Evolutionary conservation across 202 grass and related monocot species (phyloP).

Genomic region (Setaria viridis): DNA sequence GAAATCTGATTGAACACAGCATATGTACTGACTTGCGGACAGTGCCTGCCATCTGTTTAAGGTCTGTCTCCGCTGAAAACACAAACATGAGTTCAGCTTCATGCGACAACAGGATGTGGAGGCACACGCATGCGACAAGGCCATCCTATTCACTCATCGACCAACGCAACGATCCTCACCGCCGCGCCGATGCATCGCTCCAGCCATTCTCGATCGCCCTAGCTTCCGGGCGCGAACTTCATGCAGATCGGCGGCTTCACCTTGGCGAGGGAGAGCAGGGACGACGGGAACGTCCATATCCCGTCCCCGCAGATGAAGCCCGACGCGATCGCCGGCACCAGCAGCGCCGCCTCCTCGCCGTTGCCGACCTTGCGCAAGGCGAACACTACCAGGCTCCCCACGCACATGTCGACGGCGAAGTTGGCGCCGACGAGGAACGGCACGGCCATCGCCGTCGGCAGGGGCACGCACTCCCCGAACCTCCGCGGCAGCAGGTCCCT

Average conservation of each 20-base stretch:
- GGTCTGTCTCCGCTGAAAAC: neutral
- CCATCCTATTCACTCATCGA: neutral
- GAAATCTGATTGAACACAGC: neutral
- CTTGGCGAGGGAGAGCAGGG: conserved; percentile 69
- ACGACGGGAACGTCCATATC: conserved; percentile 82
- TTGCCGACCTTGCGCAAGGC: conserved; percentile 55
- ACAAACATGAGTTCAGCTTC: neutral
- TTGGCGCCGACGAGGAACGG: conserved; percentile 82
- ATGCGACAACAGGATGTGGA: neutral
- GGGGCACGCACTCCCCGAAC: conserved; percentile 57
- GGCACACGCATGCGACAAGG: neutral
- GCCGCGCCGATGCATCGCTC: no score
- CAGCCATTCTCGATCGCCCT: conserved; percentile 13
- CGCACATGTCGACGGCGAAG: conserved; percentile 84
- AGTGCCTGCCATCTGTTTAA: neutral
- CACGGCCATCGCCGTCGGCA: conserved; percentile 84
- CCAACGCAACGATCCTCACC: neutral
- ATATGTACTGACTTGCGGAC: neutral
- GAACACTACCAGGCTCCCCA: conserved; percentile 69
- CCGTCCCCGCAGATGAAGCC: conserved; percentile 91
- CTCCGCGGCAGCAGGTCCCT: conserved; percentile 51
- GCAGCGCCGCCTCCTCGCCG: conserved; percentile 25
- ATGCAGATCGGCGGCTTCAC: conserved; percentile 84
- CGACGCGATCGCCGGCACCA: conserved; percentile 86
- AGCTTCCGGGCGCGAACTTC: conserved; percentile 65